phyloP scores from a whole-genome alignment of 2,329 filamentous ascomycete genomes.

The Penicillium glabrum region DNA sequence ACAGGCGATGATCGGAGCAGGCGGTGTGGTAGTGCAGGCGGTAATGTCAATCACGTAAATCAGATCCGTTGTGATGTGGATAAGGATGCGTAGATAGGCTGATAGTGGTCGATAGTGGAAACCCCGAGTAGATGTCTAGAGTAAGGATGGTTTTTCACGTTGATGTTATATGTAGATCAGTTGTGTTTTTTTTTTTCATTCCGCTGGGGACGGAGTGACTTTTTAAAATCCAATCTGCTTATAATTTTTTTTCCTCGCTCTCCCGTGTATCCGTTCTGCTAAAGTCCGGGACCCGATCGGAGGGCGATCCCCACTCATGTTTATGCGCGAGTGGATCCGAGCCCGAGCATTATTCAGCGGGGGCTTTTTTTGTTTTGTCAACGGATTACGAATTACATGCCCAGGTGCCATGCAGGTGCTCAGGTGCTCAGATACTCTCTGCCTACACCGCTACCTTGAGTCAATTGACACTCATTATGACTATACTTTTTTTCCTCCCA shows the following conservation, averaged over 20 bases:
- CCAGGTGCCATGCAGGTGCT: neutral
- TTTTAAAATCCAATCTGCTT: neutral
- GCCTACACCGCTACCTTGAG: neutral
- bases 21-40: conserved; percentile 23
- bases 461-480: neutral
- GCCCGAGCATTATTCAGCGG: conserved; percentile 9
- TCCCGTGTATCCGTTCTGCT: conserved; percentile 14
- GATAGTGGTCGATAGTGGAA: neutral
- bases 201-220: neutral
- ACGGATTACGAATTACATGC: neutral
- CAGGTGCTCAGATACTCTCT: neutral
- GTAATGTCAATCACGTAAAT: neutral
- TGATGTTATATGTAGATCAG: neutral
- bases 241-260: neutral
- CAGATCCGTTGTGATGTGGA: neutral
- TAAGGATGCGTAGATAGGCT: neutral
- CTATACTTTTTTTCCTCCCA: neutral
- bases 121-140: neutral
- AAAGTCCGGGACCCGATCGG: conserved; percentile 19
- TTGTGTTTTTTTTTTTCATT: neutral
- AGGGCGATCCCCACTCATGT: conserved; percentile 11
- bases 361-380: neutral
- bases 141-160: neutral
- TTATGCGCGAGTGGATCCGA: conserved; percentile 11
- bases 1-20: conserved; percentile 14